Evolutionary conservation across 2,329 filamentous ascomycete genomes (phyloP).

Genomic region (Massarina eburnea): DNA sequence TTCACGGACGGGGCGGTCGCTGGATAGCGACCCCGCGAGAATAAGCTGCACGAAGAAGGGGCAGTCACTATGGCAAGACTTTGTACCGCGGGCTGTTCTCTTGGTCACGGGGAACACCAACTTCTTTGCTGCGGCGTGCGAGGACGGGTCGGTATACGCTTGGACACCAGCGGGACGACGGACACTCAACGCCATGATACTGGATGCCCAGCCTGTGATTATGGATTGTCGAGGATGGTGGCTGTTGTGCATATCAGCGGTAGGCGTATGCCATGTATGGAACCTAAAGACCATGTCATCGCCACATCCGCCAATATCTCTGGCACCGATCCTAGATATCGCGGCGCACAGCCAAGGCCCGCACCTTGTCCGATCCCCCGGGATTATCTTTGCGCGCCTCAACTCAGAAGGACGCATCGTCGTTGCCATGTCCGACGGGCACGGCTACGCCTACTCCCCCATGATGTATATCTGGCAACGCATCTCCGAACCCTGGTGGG

Average conservation of each 20-base stretch:
- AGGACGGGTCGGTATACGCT: conserved; percentile 85
- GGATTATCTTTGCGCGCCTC: conserved; percentile 85
- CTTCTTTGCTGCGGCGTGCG: conserved; percentile 91
- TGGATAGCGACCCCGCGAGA: conserved; percentile 78
- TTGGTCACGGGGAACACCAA: conserved; percentile 85
- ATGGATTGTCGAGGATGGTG: conserved; percentile 87
- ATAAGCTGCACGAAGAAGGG: conserved; percentile 81
- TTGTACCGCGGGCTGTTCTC: conserved; percentile 81
- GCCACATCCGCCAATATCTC: conserved; percentile 84
- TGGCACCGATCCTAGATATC: conserved; percentile 85
- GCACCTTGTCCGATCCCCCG: conserved; percentile 77
- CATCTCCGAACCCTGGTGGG: conserved; percentile 97
- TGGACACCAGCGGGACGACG: conserved; percentile 93
- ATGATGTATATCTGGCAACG: conserved; percentile 90
- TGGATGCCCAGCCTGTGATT: conserved; percentile 93
- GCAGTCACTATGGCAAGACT: conserved; percentile 88
- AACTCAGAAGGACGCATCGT: conserved; percentile 86
- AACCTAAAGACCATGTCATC: conserved; percentile 81
- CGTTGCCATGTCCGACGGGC: conserved; percentile 90
- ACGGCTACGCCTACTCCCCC: conserved; percentile 87
- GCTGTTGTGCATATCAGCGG: conserved; percentile 85
- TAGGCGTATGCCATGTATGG: conserved; percentile 91
- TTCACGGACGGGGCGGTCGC: conserved; percentile 59
- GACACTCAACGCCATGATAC: conserved; percentile 77
- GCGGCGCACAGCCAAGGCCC: conserved; percentile 77